Evolutionary conservation across 768 basidiomycete species (phyloP).

Genomic region (Tricholoma furcatifolium): DNA sequence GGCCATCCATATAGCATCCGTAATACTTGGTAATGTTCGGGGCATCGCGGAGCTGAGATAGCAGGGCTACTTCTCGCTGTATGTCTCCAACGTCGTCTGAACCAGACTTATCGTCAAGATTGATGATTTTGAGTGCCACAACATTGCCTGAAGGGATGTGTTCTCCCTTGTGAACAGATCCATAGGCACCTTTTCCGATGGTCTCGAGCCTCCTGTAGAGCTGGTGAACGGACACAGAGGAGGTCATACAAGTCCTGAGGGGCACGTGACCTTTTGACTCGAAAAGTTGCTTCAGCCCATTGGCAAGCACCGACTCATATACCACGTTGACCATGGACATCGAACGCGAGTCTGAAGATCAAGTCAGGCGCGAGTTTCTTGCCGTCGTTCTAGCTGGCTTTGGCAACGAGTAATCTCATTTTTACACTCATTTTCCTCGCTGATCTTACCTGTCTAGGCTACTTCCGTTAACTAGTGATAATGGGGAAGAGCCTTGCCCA

Average conservation of each 20-base stretch:
- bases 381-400: conserved; percentile 89
- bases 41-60: conserved; percentile 86
- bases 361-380: conserved; percentile 73
- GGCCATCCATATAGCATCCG: conserved; percentile 94
- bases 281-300: not conserved
- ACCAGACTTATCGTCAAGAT: conserved; percentile 86
- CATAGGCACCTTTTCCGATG: conserved; percentile 95
- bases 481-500: conserved; percentile 80
- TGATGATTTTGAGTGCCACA: conserved; percentile 98
- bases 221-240: conserved; percentile 59
- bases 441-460: conserved; percentile 44
- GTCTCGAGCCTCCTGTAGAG: conserved; percentile 86
- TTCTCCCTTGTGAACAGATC: conserved; percentile 90
- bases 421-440: conserved; percentile 7
- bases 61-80: conserved; percentile 91
- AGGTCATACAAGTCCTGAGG: conserved; percentile 16
- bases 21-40: conserved; percentile 94
- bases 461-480: conserved; percentile 68
- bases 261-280: conserved; percentile 13
- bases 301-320: not conserved
- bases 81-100: conserved; percentile 93
- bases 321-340: conserved; percentile 53
- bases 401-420: conserved; percentile 69
- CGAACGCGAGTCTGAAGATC: conserved; percentile 49
- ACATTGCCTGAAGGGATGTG: conserved; percentile 83